Percentiles rank a stretch among this genome's conserved stretches.
These are phyloP conservation scores for Prunus armeniaca DNA, from an alignment of 306 rosid genomes.

Conservation along the genomic window DNA sequence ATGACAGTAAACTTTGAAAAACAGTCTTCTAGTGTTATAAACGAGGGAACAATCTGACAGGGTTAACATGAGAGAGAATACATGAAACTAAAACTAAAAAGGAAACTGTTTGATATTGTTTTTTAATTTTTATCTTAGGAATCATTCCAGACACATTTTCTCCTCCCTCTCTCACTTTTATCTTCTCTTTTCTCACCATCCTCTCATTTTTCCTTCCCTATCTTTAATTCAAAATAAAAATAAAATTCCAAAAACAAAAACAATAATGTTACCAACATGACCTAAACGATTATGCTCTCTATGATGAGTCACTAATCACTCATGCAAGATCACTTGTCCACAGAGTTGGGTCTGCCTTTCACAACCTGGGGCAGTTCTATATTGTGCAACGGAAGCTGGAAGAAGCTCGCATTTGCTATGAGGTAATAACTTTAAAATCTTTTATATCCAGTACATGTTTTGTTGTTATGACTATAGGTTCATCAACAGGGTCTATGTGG, in stretches of 20 bases:
- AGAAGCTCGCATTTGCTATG: conserved; percentile 61
- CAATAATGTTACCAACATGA: background rate
- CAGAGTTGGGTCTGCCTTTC: conserved; percentile 80
- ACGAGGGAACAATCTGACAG: background rate
- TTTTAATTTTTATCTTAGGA: background rate
- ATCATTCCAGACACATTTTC: background rate
- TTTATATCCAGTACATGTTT: background rate
- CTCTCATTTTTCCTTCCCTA: background rate
- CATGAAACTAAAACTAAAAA: background rate
- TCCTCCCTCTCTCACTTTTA: background rate
- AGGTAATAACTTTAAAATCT: conserved; percentile 37
- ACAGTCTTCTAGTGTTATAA: background rate
- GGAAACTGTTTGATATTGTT: background rate
- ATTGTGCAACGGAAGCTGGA: conserved; percentile 65
- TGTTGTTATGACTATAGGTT: background rate
- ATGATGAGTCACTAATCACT: conserved; percentile 1
- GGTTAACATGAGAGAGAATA: background rate
- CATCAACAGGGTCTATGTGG: background rate
- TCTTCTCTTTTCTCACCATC: background rate
- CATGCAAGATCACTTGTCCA: conserved; percentile 26
- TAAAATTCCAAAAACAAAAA: background rate
- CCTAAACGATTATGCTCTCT: background rate
- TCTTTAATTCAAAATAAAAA: background rate
- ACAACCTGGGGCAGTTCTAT: conserved; percentile 88
- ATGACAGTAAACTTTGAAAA: background rate